Evolutionary conservation across 768 basidiomycete species (phyloP).

Genomic region (Lactarius tabidus): DNA sequence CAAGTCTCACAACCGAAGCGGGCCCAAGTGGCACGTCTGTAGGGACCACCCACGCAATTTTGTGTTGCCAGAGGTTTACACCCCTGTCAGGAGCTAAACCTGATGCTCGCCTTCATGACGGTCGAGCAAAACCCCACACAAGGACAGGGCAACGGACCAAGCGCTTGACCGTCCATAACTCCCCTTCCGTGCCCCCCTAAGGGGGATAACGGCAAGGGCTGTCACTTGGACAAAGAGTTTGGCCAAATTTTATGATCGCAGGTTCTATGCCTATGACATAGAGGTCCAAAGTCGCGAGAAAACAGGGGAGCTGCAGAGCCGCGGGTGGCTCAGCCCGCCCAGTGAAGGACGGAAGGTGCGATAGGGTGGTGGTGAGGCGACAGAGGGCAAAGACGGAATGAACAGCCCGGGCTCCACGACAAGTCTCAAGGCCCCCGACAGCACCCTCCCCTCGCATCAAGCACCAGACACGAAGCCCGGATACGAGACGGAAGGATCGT

Average conservation of each 20-base stretch:
- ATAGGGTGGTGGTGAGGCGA: constrained; percentile 12
- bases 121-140: background rate
- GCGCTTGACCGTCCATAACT: background rate
- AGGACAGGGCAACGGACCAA: background rate
- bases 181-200: background rate
- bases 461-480: constrained; percentile 26
- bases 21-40: background rate
- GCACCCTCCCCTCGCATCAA: constrained; percentile 20
- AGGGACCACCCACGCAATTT: background rate
- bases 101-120: background rate
- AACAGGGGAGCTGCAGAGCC: constrained; percentile 14
- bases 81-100: background rate
- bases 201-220: background rate
- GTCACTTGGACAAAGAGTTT: background rate
- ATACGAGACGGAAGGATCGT: constrained; percentile 45
- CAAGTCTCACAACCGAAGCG: constrained; percentile 21
- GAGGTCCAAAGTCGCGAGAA: background rate
- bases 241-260: background rate
- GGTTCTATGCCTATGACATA: background rate
- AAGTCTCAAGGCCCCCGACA: constrained; percentile 22
- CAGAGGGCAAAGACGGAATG: background rate
- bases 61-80: background rate
- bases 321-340: constrained; percentile 18
- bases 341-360: constrained; percentile 20
- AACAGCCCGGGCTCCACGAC: constrained; percentile 21